A percentile compares a stretch with the other conserved stretches of the same genome.
Conservation (phyloP, 345 rosid genomes). For the Melastoma malabathricum region DNA sequence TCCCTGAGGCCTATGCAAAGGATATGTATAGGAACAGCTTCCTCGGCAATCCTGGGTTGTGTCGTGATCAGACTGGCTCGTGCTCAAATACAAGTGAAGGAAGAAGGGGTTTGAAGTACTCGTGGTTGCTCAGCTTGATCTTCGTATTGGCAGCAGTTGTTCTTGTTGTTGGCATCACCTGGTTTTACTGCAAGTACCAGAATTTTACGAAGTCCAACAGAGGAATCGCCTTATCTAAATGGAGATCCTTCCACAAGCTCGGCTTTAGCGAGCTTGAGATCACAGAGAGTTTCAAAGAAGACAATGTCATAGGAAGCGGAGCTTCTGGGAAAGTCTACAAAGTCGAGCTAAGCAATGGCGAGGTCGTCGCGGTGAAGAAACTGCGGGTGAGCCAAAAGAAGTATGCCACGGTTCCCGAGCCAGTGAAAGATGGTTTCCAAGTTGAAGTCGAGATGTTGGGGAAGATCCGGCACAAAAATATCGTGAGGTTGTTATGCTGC, state of each 20-base stretch:
- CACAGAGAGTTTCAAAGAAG: constrained; percentile 41
- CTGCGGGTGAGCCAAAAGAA: constrained; percentile 26
- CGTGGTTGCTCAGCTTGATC: constrained; percentile 53
- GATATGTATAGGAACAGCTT: constrained; percentile 41
- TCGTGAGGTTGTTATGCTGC: constrained; percentile 84
- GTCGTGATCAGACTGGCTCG: constrained; percentile 45
- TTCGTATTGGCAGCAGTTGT: constrained; percentile 41
- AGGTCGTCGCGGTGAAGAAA: constrained; percentile 82
- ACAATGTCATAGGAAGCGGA: constrained; percentile 68
- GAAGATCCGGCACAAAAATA: constrained; percentile 79
- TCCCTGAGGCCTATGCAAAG: constrained; percentile 54
- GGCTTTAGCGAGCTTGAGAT: constrained; percentile 68
- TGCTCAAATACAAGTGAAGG: constrained; percentile 26
- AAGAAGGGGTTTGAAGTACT: constrained; percentile 17
- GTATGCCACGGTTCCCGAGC: constrained; percentile 15
- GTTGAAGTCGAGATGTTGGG: constrained; percentile 78
- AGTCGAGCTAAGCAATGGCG: constrained; percentile 50
- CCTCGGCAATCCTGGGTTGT: constrained; percentile 65
- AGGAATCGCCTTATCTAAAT: constrained; percentile 29
- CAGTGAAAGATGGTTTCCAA: constrained; percentile 39
- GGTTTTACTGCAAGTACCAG: constrained; percentile 44
- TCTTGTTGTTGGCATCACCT: constrained; percentile 41
- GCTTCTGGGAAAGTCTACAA: constrained; percentile 79
- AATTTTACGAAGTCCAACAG: constrained; percentile 32
- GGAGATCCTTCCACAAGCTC: constrained; percentile 82